phyloP scores from a whole-genome alignment of 768 basidiomycete genomes.

The Russula sp. region DNA sequence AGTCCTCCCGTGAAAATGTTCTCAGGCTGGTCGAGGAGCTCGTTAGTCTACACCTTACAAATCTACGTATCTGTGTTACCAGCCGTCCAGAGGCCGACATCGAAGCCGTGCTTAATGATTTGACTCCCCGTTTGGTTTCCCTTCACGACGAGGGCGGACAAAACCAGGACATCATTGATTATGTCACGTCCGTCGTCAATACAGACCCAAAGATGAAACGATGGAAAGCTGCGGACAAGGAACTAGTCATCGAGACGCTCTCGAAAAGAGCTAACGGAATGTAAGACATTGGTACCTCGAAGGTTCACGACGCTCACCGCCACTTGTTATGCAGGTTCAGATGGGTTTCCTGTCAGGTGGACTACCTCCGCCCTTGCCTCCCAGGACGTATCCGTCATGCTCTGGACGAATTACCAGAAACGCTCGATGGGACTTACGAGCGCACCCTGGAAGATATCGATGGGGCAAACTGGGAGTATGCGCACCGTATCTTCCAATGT shows the following conservation, averaged over 20 bases:
- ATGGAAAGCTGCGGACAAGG: background rate
- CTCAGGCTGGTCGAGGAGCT: background rate
- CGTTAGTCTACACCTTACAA: background rate
- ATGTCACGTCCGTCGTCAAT: background rate
- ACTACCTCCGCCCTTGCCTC: background rate
- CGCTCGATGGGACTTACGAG: background rate
- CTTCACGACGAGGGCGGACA: background rate
- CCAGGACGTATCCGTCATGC: background rate
- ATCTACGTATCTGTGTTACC: background rate
- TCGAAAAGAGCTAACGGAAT: conserved; percentile 1
- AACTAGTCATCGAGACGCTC: background rate
- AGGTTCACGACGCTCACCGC: no score
- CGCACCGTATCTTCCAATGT: background rate
- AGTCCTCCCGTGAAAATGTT: background rate
- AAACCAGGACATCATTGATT: background rate
- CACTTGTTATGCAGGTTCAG: background rate
- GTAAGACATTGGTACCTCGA: background rate
- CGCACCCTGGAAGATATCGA: background rate
- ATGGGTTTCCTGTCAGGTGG: background rate
- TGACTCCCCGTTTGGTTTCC: background rate
- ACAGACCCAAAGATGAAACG: background rate
- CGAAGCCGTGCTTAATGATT: background rate
- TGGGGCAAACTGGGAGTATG: no score
- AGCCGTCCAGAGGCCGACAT: background rate
- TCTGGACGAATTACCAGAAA: background rate